A percentile compares a stretch with the other conserved stretches of the same genome.
These are phyloP conservation scores for Alternaria panax DNA, from an alignment of 2,329 filamentous ascomycete species.

Conservation along the genomic window DNA sequence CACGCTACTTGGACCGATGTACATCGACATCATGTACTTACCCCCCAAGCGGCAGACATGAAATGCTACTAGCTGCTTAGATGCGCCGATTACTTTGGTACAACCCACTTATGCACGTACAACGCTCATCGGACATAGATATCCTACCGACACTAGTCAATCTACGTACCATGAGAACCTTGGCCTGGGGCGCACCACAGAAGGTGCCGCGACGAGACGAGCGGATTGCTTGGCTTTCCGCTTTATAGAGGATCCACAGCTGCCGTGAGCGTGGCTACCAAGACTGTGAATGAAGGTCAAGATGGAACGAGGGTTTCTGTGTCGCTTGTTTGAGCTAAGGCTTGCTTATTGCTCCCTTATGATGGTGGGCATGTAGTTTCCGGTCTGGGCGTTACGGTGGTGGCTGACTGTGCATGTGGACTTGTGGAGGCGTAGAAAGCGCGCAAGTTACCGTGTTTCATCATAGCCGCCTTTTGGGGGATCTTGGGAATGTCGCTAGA, in stretches of 20 bases:
- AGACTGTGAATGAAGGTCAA: conserved; percentile 17
- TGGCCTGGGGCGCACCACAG: conserved; percentile 6
- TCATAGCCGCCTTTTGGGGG: background rate
- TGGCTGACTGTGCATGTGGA: background rate
- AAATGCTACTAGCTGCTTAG: background rate
- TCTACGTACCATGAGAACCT: background rate
- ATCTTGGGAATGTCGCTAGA: background rate
- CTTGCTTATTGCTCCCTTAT: conserved; percentile 4
- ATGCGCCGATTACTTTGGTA: background rate
- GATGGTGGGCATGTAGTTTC: background rate
- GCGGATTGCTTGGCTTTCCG: conserved; percentile 28
- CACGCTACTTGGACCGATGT: conserved; percentile 13
- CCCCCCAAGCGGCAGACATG: conserved; percentile 2
- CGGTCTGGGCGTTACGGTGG: background rate
- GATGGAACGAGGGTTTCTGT: conserved; percentile 10
- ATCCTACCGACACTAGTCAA: background rate
- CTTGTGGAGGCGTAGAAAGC: background rate
- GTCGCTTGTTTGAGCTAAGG: conserved; percentile 25
- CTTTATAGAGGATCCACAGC: conserved; percentile 14
- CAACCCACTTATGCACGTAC: background rate
- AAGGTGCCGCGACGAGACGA: conserved; percentile 10
- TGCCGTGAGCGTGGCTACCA: conserved; percentile 12
- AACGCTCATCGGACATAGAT: background rate
- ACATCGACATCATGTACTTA: conserved; percentile 11
- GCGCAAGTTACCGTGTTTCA: background rate